Conservation (phyloP, 441 rosid species). For the Pelargonium cotyledonis region DNA sequence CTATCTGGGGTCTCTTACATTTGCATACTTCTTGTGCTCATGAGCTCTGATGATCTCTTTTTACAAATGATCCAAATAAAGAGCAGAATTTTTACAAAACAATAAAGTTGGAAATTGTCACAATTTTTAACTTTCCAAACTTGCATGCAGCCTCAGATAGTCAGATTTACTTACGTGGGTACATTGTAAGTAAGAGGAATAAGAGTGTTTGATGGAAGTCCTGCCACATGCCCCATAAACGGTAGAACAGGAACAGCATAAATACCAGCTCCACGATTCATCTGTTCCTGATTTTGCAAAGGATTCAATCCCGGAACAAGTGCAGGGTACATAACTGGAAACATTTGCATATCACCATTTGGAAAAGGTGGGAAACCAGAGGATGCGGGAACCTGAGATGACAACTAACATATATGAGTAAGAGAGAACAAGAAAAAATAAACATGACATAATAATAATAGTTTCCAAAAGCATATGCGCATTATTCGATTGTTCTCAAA, state of each 20-base stretch:
- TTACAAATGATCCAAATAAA: background rate
- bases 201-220: conserved; percentile 64
- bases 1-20: background rate
- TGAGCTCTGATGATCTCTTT: background rate
- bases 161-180: conserved; percentile 60
- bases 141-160: background rate
- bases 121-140: background rate
- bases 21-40: background rate
- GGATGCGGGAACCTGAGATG: conserved; percentile 41
- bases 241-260: conserved; percentile 79
- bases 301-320: conserved; percentile 36
- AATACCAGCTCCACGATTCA: conserved; percentile 65
- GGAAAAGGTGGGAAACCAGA: conserved; percentile 36
- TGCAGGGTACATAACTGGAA: conserved; percentile 58
- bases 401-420: too few relatives aligned
- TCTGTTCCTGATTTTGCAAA: conserved; percentile 48
- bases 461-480: too few relatives aligned
- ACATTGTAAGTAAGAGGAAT: conserved; percentile 79
- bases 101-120: background rate
- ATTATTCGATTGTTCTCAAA: too few relatives aligned
- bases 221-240: conserved; percentile 45
- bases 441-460: background rate
- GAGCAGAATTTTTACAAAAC: background rate
- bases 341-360: conserved; percentile 47
- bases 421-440: background rate